A percentile compares a stretch with the other conserved stretches of the same genome.
Conservation (phyloP, 345 rosid species). For the Garcia nutans region DNA sequence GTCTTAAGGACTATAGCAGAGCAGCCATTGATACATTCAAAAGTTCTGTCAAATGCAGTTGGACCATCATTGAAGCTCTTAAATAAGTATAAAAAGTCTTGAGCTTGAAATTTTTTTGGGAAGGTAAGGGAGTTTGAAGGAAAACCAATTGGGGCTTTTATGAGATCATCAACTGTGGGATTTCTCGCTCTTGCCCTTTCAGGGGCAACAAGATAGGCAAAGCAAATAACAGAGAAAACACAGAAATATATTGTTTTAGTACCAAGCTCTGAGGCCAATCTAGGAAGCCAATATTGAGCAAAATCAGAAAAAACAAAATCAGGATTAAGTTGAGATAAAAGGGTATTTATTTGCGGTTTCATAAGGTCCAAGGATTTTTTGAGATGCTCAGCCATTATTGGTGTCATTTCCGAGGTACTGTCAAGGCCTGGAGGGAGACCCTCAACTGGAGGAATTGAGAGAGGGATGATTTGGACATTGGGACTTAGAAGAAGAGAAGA, state of each 20-base stretch:
- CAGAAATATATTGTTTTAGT: neutral
- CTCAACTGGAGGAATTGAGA: constrained; percentile 20
- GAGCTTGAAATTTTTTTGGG: constrained; percentile 22
- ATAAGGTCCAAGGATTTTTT: constrained; percentile 13
- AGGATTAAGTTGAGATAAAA: constrained; percentile 30
- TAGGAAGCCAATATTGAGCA: neutral
- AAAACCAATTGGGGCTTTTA: constrained; percentile 26
- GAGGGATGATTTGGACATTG: constrained; percentile 22
- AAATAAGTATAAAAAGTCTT: constrained; percentile 9
- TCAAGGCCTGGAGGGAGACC: constrained; percentile 32
- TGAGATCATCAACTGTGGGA: constrained; percentile 11
- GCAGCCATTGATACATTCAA: neutral
- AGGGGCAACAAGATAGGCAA: constrained; percentile 16
- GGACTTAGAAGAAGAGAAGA: constrained; percentile 21
- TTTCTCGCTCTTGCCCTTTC: constrained; percentile 1
- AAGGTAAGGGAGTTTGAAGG: constrained; percentile 15
- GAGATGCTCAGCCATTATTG: constrained; percentile 24
- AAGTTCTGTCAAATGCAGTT: constrained; percentile 6
- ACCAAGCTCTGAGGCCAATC: constrained; percentile 21
- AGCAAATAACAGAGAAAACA: constrained; percentile 12
- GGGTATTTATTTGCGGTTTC: constrained; percentile 26
- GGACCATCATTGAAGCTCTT: constrained; percentile 20
- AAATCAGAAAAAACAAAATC: constrained; percentile 31
- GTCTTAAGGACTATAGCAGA: constrained; percentile 24
- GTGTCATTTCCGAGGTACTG: constrained; percentile 37